Percentiles rank a stretch among this genome's conserved stretches.
Evolutionary conservation across 768 basidiomycete genomes (phyloP).

Genomic region (Lyophyllum decastes): DNA sequence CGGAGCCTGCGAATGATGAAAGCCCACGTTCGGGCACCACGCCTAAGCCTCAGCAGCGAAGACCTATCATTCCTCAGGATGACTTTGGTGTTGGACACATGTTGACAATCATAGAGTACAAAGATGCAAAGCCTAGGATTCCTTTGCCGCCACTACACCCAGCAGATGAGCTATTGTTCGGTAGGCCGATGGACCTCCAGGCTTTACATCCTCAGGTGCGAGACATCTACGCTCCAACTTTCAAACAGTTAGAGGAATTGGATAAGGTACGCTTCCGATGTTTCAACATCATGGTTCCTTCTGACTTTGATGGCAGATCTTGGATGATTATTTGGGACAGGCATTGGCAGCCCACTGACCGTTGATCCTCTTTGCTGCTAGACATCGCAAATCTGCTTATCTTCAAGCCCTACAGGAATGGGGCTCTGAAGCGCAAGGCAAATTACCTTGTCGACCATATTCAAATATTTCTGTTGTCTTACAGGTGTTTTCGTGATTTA

Average conservation of each 20-base stretch:
- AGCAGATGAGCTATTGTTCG: conserved; percentile 78
- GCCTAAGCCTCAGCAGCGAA: conserved; percentile 42
- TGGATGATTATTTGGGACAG: conserved; percentile 19
- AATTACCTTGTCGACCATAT: background rate
- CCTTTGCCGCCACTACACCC: conserved; percentile 46
- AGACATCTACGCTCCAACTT: conserved; percentile 69
- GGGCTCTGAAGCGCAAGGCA: background rate
- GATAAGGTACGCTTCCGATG: conserved; percentile 55
- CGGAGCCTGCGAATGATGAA: conserved; percentile 22
- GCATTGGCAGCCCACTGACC: conserved; percentile 7
- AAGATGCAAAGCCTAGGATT: conserved; percentile 42
- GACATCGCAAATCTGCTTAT: background rate
- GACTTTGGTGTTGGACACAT: conserved; percentile 87
- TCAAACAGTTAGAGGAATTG: conserved; percentile 77
- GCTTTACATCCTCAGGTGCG: conserved; percentile 69
- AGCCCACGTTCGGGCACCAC: conserved; percentile 26
- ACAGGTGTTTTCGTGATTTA: background rate
- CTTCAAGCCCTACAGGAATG: background rate
- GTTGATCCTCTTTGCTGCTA: background rate
- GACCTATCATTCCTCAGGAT: conserved; percentile 61
- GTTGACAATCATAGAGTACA: conserved; percentile 84
- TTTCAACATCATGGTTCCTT: background rate
- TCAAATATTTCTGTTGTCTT: background rate
- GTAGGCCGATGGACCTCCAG: conserved; percentile 58
- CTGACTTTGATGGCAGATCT: conserved; percentile 9